Evolutionary conservation across 352 stramenopile genomes (phyloP).

Genomic region (Globisporangium cystogenes): DNA sequence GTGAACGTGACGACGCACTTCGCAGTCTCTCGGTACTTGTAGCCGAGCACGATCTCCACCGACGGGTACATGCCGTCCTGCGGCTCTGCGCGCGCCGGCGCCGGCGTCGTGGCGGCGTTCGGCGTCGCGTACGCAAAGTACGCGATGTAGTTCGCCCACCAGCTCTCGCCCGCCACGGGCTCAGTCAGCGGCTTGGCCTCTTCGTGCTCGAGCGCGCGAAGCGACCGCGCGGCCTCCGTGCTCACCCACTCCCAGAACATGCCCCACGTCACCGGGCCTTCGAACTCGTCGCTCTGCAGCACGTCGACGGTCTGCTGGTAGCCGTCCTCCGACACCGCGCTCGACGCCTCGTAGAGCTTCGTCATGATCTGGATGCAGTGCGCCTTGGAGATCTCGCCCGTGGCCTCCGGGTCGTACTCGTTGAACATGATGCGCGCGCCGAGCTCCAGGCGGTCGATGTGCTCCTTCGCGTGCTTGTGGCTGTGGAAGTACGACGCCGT

Average conservation of each 20-base stretch:
- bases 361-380: conserved; percentile 73
- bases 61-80: conserved; percentile 30
- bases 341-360: conserved; percentile 71
- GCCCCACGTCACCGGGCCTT: conserved; percentile 67
- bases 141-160: conserved; percentile 63
- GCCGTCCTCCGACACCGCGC: conserved; percentile 52
- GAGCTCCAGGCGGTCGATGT: conserved; percentile 81
- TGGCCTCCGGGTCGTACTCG: conserved; percentile 64
- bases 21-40: conserved; percentile 3
- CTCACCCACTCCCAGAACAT: conserved; percentile 89
- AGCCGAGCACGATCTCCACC: conserved; percentile 21
- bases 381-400: conserved; percentile 58
- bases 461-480: conserved; percentile 72
- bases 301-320: conserved; percentile 57
- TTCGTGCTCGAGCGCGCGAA: conserved; percentile 60
- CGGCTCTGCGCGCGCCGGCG: conserved; percentile 5
- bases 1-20: not conserved
- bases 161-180: conserved; percentile 37
- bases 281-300: conserved; percentile 50
- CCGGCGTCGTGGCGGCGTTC: conserved; percentile 12
- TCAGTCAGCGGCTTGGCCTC: conserved; percentile 37
- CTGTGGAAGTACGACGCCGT: conserved; percentile 71
- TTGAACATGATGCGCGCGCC: conserved; percentile 80
- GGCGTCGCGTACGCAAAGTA: conserved; percentile 25
- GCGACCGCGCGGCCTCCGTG: conserved; percentile 58